These are phyloP conservation scores for Stephanodiscus triporus DNA, from an alignment of 108 stramenopile genomes.

Conservation along the genomic window DNA sequence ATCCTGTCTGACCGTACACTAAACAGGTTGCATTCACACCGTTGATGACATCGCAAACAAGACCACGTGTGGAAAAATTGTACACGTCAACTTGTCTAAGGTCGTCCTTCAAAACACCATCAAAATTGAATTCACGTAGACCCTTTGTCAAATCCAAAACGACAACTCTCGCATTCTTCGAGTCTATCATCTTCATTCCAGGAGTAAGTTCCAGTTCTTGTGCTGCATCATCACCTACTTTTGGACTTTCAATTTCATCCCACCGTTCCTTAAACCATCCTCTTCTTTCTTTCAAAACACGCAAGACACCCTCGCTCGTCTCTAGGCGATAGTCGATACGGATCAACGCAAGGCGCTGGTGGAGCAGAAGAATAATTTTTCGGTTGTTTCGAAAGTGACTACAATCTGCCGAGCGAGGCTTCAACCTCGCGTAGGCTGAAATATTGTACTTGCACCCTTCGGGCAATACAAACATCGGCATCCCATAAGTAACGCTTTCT, in stretches of 20 bases:
- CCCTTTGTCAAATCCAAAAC: conserved; percentile 60
- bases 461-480: no score
- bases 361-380: no score
- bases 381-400: no score
- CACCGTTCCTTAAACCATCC: no score
- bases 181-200: conserved; percentile 50
- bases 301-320: no score
- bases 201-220: conserved; percentile 13
- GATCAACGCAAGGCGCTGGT: no score
- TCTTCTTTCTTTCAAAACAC: no score
- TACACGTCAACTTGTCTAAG: conserved; percentile 51
- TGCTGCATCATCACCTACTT: neutral
- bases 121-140: conserved; percentile 61
- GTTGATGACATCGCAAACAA: conserved; percentile 61
- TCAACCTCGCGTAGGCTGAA: no score
- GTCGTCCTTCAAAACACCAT: conserved; percentile 52
- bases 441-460: no score
- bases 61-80: conserved; percentile 31
- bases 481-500: no score
- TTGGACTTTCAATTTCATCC: conserved; percentile 21
- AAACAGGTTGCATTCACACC: conserved; percentile 67
- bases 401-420: no score
- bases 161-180: conserved; percentile 41
- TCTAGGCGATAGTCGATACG: no score
- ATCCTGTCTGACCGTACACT: conserved; percentile 80